Base-by-base conservation (phyloP, 2,329 filamentous ascomycete species). In the Phyllosticta capitalensis region DNA sequence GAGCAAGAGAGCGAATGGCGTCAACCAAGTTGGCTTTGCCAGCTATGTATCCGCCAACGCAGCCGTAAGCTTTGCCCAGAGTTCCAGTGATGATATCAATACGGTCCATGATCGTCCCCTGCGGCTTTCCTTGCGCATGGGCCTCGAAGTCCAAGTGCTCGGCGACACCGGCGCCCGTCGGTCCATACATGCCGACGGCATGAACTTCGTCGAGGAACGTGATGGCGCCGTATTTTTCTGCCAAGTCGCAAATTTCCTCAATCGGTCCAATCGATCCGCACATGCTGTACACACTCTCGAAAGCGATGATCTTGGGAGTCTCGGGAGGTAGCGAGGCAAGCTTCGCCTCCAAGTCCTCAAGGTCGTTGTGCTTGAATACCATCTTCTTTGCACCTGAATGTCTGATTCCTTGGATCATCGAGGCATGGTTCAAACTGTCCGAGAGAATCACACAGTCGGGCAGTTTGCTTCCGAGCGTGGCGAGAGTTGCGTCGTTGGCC, bases 261-360 rank as follows among this genome's bases (percentile, higher is more conserved):
- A 99, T 99, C 0, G 94, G 94, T 0, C 91, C 94, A 71, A 99
- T 90, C 17, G 91, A 96, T 63, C 94, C 94, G 71, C 94, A 99
- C 94, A 99, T 99, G 79, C 91, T 96, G 78, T 99, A 99, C 3
- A 99, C 94, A 28, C 91, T 96, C 77, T 99, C 94, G 65, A 97
- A 99, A 2, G 94, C 94, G 65, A 99, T 99, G 65, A 99, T 96
- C 80, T 99, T 99, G 61, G 94, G 94, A 38, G 89, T 83, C 62
- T 94, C 82, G 0, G 88, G 77, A 0, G 92, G 91, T 50, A 99
- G 81, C 12, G 91, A 88, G 2, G 92, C 91, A 65, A 99, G 81
- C 76, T 99, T 97, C 55, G 84, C 84, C 78, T 99, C 94, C 17
- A 99, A 80, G 68, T 99, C 94, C 50, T 81, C 85, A n/a, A 97